A percentile compares a stretch with the other conserved stretches of the same genome.
phyloP scores from a whole-genome alignment of 2,329 filamentous ascomycete species.

The Magnaporthales sp. region DNA sequence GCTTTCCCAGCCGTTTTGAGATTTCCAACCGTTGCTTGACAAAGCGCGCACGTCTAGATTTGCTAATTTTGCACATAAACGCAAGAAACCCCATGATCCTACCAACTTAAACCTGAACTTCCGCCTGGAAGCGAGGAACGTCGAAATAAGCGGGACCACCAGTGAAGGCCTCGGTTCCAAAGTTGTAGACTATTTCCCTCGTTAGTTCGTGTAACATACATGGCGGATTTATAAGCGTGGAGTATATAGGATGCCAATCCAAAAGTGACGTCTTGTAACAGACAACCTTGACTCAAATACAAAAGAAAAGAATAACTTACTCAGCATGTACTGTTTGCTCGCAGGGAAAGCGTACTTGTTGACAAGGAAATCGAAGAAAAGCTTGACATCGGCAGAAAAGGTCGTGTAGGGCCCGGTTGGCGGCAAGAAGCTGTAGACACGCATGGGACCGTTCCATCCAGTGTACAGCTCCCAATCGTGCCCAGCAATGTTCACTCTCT shows the following conservation, averaged over 20 bases:
- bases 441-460: constrained; percentile 48
- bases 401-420: constrained; percentile 28
- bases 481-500: constrained; percentile 43
- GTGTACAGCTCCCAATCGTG: constrained; percentile 48
- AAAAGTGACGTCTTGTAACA: no score
- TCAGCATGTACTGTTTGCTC: constrained; percentile 40
- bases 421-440: constrained; percentile 46
- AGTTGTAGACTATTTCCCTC: background rate
- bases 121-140: background rate
- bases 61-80: background rate
- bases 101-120: background rate
- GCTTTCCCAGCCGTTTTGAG: background rate
- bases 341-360: constrained; percentile 34
- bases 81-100: background rate
- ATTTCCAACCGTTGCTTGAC: no score
- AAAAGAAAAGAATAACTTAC: constrained; percentile 10
- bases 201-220: no score
- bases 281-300: no score
- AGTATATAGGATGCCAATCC: no score
- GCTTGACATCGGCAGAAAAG: constrained; percentile 48
- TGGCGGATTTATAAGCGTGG: no score
- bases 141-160: background rate
- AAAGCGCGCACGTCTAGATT: no score
- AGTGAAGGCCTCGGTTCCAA: background rate
- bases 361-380: constrained; percentile 49